Evolutionary conservation across 116 monocot species (phyloP).

Genomic region (Phalaenopsis hybrid): DNA sequence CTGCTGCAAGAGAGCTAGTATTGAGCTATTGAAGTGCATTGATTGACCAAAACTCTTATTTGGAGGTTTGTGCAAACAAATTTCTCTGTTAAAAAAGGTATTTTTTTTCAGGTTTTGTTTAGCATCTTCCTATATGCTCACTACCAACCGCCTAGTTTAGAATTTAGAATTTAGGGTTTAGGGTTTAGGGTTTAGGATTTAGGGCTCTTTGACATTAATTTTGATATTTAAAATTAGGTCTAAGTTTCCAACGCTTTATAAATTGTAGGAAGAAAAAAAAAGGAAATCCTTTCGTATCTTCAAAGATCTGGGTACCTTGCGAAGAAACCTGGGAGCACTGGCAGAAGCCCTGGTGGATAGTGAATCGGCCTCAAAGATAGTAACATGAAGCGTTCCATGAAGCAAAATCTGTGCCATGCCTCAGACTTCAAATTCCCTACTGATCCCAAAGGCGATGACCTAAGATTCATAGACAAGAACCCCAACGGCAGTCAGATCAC

Average conservation of each 20-base stretch:
- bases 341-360: conserved; percentile 1
- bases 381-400: conserved; percentile 24
- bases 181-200: no score
- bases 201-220: not conserved
- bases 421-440: not conserved
- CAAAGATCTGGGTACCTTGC: conserved; percentile 13
- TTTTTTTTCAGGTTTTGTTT: not conserved
- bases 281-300: not conserved
- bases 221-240: not conserved
- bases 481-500: not conserved
- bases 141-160: not conserved
- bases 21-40: not conserved
- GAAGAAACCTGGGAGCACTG: conserved; percentile 17
- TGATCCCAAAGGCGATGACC: not conserved
- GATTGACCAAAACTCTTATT: not conserved
- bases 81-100: not conserved
- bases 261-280: not conserved
- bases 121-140: not conserved
- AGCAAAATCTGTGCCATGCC: conserved; percentile 26
- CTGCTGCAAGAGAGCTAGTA: not conserved
- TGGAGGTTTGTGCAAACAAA: not conserved
- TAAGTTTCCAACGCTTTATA: not conserved
- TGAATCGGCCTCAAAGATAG: conserved; percentile 24
- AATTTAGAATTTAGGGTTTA: no score
- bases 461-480: not conserved